Conservation (phyloP, 768 basidiomycete species). For the Xerocomellus intermedius region DNA sequence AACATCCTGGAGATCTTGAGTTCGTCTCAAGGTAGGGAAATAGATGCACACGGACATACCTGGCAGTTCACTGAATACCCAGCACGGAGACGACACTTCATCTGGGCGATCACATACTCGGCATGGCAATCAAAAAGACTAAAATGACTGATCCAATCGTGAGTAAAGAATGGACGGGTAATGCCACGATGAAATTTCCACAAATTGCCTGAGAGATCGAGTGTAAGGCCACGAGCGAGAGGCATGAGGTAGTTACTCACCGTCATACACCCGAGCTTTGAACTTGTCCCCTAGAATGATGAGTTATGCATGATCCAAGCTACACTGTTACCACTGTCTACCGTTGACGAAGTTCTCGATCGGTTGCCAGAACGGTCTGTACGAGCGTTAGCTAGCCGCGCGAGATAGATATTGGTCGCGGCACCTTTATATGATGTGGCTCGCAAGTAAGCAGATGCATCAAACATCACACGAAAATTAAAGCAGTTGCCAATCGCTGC, state of each 20-base stretch:
- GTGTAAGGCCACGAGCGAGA: slow-evolving; percentile 8
- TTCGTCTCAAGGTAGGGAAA: background rate
- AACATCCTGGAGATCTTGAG: slow-evolving; percentile 40
- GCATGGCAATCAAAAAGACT: slow-evolving; percentile 59
- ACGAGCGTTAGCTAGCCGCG: background rate
- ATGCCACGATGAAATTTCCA: slow-evolving; percentile 68
- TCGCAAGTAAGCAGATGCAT: slow-evolving; percentile 45
- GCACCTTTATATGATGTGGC: slow-evolving; percentile 54
- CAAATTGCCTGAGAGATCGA: slow-evolving; percentile 36
- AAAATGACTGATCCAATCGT: slow-evolving; percentile 58
- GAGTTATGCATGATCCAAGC: background rate
- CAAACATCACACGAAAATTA: slow-evolving; percentile 47
- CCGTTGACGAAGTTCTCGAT: slow-evolving; percentile 60
- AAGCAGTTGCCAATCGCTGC: slow-evolving; percentile 40
- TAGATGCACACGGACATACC: slow-evolving; percentile 22
- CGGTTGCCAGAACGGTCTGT: slow-evolving; percentile 48
- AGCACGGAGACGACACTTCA: slow-evolving; percentile 47
- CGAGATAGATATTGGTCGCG: background rate
- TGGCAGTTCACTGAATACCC: slow-evolving; percentile 62
- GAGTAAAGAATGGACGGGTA: slow-evolving; percentile 63
- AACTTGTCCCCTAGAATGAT: slow-evolving; percentile 33
- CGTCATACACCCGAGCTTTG: slow-evolving; percentile 51
- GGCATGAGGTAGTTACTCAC: slow-evolving; percentile 28
- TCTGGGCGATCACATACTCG: slow-evolving; percentile 39
- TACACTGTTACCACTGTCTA: slow-evolving; percentile 10